phyloP scores from a whole-genome alignment of 2,329 filamentous ascomycete species.

The Blastomyces silverae region DNA sequence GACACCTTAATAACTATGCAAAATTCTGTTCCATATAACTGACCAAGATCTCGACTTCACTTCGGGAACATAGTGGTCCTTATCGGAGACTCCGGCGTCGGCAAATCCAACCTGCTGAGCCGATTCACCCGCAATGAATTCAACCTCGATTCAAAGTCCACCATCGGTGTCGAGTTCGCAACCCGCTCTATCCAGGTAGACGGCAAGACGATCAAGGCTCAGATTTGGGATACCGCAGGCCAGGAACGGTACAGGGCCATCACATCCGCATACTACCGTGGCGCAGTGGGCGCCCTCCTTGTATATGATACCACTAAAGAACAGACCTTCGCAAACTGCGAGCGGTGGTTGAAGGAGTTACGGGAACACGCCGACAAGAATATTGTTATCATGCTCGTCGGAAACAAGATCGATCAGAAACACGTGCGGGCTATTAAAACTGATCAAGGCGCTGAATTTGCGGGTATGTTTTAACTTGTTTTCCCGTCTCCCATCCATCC shows the following conservation, averaged over 20 bases:
- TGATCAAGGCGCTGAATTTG: constrained; percentile 96
- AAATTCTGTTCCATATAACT: not conserved
- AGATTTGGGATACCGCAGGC: constrained; percentile 99
- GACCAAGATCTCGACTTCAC: constrained; percentile 16
- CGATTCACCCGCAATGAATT: constrained; percentile 99
- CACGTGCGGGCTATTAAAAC: constrained; percentile 95
- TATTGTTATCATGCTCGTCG: constrained; percentile 99
- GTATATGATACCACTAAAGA: constrained; percentile 99
- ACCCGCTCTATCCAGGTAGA: constrained; percentile 98
- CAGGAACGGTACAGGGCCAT: constrained; percentile 99
- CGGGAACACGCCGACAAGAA: constrained; percentile 96
- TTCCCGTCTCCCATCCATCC: constrained; percentile 14
- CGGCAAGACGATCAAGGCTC: constrained; percentile 99
- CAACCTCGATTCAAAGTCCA: constrained; percentile 99
- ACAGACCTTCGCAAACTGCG: constrained; percentile 98
- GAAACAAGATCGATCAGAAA: constrained; percentile 99
- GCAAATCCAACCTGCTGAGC: constrained; percentile 99
- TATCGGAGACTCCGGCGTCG: constrained; percentile 98
- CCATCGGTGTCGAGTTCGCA: constrained; percentile 98
- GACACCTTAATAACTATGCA: not conserved
- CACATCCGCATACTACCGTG: constrained; percentile 97
- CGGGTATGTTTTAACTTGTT: constrained; percentile 55
- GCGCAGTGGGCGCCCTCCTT: constrained; percentile 90
- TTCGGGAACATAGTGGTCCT: constrained; percentile 64
- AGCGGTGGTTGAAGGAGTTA: constrained; percentile 97